Base-by-base conservation (phyloP, 495 filamentous ascomycete genomes). In the Monascus purpureus region DNA sequence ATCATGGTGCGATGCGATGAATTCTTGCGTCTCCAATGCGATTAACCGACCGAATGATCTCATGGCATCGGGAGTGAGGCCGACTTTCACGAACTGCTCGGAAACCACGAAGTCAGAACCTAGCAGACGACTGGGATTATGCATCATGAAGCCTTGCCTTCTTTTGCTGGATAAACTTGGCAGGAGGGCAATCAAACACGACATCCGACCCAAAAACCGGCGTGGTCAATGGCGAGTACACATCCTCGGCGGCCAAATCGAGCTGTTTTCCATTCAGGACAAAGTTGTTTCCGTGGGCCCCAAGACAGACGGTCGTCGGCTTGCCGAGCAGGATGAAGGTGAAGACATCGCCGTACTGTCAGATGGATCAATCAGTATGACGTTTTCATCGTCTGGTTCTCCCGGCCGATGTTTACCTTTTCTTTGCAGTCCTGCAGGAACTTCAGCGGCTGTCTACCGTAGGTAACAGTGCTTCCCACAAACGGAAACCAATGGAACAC, bases 181-280 rank as follows among this genome's bases (percentile, higher is more conserved):
- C 62, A 46, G 88, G 88, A 17, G 83, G 82, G 49, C 81, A 85
- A 53, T 92, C 83, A 49, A 87, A 92, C 12, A 88, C 79, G 13
- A 92, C 82, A 55, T 84, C 82, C 25, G 73, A 73, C 36, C 83
- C 83, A 43, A 92, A 92, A 19, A 92, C 80, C 2, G 83, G 83
- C 4, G 79, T 87, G 4, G 83, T 92, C 28, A 92, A 64, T 27
- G 77, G 74, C 17, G 71, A 70, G 53, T 90, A 90, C 41, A 86
- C 72, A 22, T 88, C 82, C 51, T 90, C 82, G 8, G 82, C 81
- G 46, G 71, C 77, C 27, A 88, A 73, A 49, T 88, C 81, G 45
- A 72, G 75, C 28, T 82, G 64, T 49, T 86, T 90, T 41, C 77
- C 82, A 51, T 90, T 87, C 29, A 90, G 66, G 46, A 90, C 81